Evolutionary conservation across 306 rosid species (phyloP).

Genomic region (Malus sieversii): DNA sequence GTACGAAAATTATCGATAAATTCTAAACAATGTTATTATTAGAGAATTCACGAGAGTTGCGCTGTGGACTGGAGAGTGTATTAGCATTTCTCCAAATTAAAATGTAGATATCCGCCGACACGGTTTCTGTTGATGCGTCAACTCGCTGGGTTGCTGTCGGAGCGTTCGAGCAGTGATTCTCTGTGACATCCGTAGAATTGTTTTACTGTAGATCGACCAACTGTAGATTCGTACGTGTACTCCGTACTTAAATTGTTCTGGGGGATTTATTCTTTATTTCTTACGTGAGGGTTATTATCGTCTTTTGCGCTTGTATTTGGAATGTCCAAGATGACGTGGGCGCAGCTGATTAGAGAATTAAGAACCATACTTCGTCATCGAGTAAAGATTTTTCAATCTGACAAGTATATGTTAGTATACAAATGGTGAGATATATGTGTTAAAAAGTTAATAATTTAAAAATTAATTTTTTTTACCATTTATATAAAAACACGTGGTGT

Average conservation of each 20-base stretch:
- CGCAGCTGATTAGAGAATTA: background rate
- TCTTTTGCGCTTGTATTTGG: background rate
- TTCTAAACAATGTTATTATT: too few species aligned
- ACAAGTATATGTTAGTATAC: too few species aligned
- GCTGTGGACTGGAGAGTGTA: too few species aligned
- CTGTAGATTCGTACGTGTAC: background rate
- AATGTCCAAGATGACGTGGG: background rate
- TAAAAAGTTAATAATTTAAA: too few species aligned
- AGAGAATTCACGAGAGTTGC: too few species aligned
- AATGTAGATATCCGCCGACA: conserved; percentile 20
- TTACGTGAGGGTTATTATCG: background rate
- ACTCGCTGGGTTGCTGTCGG: background rate
- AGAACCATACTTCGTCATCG: background rate
- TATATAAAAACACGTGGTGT: too few species aligned
- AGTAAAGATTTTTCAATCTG: too few species aligned
- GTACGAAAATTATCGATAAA: too few species aligned
- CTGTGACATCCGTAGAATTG: background rate
- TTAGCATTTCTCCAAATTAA: too few species aligned
- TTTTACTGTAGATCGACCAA: background rate
- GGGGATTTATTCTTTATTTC: background rate
- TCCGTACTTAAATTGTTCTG: background rate
- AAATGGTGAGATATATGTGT: accelerated
- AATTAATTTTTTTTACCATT: too few species aligned
- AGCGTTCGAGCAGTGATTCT: background rate
- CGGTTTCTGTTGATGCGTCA: background rate